phyloP scores from a whole-genome alignment of 805 yeast genomes.

The Ogataea pilisensis region DNA sequence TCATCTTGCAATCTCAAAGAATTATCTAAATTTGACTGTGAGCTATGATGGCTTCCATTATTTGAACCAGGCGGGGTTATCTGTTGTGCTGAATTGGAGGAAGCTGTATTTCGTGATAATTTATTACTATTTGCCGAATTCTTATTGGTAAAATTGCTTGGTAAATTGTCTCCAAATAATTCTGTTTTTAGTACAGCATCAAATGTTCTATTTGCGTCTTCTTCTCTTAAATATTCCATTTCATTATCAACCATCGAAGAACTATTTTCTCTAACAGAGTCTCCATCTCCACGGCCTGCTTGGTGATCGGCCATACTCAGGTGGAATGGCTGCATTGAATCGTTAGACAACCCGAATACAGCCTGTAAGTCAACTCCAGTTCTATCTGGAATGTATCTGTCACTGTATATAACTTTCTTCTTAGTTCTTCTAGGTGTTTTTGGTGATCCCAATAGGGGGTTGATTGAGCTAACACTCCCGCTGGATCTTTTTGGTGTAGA shows the following conservation, averaged over 20 bases:
- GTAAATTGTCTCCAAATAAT: slow-evolving; percentile 83
- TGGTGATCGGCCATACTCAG: slow-evolving; percentile 3
- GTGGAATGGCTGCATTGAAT: slow-evolving; percentile 10
- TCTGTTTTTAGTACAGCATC: slow-evolving; percentile 84
- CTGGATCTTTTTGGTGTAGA: slow-evolving; percentile 19
- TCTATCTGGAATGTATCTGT: slow-evolving; percentile 83
- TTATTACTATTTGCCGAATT: slow-evolving; percentile 7
- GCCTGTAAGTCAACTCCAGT: slow-evolving; percentile 86
- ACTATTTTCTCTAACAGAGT: not conserved
- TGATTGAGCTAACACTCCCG: slow-evolving; percentile 6
- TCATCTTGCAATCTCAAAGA: slow-evolving; percentile 16
- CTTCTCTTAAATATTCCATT: slow-evolving; percentile 62
- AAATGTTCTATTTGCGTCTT: slow-evolving; percentile 84
- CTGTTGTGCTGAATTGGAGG: slow-evolving; percentile 15
- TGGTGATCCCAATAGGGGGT: slow-evolving; percentile 31
- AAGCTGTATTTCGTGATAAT: slow-evolving; percentile 2
- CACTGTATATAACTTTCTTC: slow-evolving; percentile 59
- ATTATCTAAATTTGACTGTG: slow-evolving; percentile 13
- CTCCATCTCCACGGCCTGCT: slow-evolving; percentile 8
- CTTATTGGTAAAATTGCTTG: slow-evolving; percentile 30
- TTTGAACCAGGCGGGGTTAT: slow-evolving; percentile 27
- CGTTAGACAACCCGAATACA: slow-evolving; percentile 54
- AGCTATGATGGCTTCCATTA: slow-evolving; percentile 14
- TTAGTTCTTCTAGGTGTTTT: slow-evolving; percentile 44
- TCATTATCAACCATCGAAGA: slow-evolving; percentile 45